phyloP scores from a whole-genome alignment of 768 basidiomycete species.

The Psilocybe cubensis region DNA sequence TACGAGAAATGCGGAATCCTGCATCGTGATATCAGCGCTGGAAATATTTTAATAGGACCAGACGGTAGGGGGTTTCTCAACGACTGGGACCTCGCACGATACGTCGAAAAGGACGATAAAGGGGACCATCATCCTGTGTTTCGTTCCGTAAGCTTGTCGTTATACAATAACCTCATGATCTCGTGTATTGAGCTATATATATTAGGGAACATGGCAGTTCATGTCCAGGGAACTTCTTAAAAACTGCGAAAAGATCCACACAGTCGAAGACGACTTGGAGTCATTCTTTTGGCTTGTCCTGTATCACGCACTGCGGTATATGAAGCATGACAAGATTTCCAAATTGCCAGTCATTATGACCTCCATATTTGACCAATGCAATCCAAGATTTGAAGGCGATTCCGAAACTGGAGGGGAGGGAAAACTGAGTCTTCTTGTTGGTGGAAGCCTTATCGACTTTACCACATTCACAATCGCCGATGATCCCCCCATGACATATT shows the following conservation, averaged over 20 bases:
- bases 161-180: too few relatives aligned
- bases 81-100: conserved; percentile 27
- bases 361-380: too few relatives aligned
- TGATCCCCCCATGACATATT: too few relatives aligned
- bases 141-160: conserved; percentile 21
- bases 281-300: conserved; percentile 26
- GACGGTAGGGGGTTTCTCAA: conserved; percentile 22
- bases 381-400: too few relatives aligned
- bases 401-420: too few relatives aligned
- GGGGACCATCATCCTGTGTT: background rate
- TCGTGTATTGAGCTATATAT: background rate
- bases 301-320: conserved; percentile 3
- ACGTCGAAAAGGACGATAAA: background rate
- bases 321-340: background rate
- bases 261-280: conserved; percentile 31
- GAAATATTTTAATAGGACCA: conserved; percentile 23
- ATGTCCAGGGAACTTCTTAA: conserved; percentile 27
- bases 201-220: conserved; percentile 36
- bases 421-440: too few relatives aligned
- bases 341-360: background rate
- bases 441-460: too few relatives aligned
- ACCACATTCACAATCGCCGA: too few relatives aligned
- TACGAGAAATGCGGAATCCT: conserved; percentile 16
- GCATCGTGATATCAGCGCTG: conserved; percentile 31
- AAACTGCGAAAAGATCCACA: conserved; percentile 19